Conservation (phyloP, 306 rosid genomes). For the Biancaea sappan region DNA sequence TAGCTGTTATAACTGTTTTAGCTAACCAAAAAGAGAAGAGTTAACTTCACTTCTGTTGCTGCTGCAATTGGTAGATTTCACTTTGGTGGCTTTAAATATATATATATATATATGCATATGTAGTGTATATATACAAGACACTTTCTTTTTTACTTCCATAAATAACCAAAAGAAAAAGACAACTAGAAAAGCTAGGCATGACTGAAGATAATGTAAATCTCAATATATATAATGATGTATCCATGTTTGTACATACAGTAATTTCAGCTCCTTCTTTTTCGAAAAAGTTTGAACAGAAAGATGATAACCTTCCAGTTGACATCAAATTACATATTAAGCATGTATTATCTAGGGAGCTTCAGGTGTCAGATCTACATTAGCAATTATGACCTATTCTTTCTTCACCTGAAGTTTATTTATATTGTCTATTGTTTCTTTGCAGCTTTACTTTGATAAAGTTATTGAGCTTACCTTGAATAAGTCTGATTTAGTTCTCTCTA, state of each 20-base stretch:
- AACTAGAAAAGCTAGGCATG: slow-evolving; percentile 1
- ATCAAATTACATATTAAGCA: slow-evolving; percentile 78
- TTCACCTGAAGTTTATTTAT: slow-evolving; percentile 33
- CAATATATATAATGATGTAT: neutral
- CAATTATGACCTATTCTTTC: slow-evolving; percentile 27
- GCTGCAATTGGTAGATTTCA: too few relatives aligned
- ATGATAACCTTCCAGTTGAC: slow-evolving; percentile 77
- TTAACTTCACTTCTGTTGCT: too few relatives aligned
- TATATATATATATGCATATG: too few relatives aligned
- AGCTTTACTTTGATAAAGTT: slow-evolving; percentile 90
- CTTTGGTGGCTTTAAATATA: too few relatives aligned
- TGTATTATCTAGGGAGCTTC: slow-evolving; percentile 81
- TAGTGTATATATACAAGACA: too few relatives aligned
- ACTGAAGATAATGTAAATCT: neutral
- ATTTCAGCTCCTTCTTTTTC: slow-evolving; percentile 62
- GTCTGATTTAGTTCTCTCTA: slow-evolving; percentile 69
- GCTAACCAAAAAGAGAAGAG: too few relatives aligned
- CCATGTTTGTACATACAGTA: slow-evolving; percentile 21
- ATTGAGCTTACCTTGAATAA: slow-evolving; percentile 60
- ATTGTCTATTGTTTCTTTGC: slow-evolving; percentile 34
- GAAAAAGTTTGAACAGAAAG: slow-evolving; percentile 66
- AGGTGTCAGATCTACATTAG: slow-evolving; percentile 49
- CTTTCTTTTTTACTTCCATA: too few relatives aligned
- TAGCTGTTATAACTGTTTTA: too few relatives aligned
- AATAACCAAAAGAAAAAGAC: too few relatives aligned